Evolutionary conservation across 257 asterid species (phyloP).

Genomic region (Verbascum thapsus): DNA sequence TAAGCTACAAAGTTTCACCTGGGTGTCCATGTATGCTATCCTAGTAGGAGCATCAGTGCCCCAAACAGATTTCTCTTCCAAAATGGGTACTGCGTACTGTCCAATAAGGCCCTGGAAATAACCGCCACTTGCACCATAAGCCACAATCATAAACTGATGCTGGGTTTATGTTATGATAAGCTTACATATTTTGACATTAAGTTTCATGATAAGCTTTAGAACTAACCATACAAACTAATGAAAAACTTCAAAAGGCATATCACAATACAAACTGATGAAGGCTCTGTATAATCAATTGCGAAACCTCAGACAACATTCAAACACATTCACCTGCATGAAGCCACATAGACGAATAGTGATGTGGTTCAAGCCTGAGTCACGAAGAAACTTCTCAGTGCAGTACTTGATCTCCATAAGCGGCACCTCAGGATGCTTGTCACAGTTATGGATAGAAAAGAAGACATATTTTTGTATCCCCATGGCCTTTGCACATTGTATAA

Average conservation of each 20-base stretch:
- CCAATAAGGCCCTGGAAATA: constrained; percentile 85
- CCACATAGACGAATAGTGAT: constrained; percentile 88
- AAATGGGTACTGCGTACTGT: constrained; percentile 95
- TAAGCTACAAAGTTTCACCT: constrained; percentile 46
- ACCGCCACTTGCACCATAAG: constrained; percentile 26
- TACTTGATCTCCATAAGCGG: constrained; percentile 98
- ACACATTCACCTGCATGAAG: constrained; percentile 84
- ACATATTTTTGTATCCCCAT: constrained; percentile 89
- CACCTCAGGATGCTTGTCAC: constrained; percentile 98
- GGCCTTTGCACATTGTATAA: constrained; percentile 96
- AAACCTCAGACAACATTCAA: constrained; percentile 4
- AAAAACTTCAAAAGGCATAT: too few relatives aligned
- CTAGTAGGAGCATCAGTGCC: constrained; percentile 99
- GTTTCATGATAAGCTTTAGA: background rate
- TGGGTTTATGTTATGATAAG: constrained; percentile 5
- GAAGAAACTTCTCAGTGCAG: constrained; percentile 90
- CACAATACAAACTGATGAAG: background rate
- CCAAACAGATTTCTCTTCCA: constrained; percentile 98
- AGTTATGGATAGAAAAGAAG: constrained; percentile 94
- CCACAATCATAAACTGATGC: constrained; percentile 24
- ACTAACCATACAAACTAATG: too few relatives aligned
- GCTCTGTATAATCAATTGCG: constrained; percentile 6
- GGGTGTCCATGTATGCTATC: constrained; percentile 98
- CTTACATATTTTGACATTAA: background rate
- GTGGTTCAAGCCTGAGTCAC: constrained; percentile 79